phyloP scores from a whole-genome alignment of 805 yeast species.

The Wickerhamomyces sydowiorum region DNA sequence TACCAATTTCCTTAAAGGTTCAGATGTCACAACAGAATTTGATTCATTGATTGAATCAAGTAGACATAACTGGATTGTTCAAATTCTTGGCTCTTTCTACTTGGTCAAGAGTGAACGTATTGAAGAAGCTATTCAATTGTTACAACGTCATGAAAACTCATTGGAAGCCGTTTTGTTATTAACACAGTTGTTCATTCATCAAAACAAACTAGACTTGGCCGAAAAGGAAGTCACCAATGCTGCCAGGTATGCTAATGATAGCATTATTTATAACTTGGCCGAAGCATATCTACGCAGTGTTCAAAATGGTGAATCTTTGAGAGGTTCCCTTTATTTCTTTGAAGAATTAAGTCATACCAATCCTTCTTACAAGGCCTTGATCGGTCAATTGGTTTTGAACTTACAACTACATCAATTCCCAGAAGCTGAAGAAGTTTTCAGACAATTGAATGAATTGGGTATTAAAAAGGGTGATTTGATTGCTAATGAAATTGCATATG shows the following conservation, averaged over 20 bases:
- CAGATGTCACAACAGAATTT: slow-evolving; percentile 8
- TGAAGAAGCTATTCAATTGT: slow-evolving; percentile 36
- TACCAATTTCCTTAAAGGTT: slow-evolving; percentile 20
- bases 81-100: slow-evolving; percentile 35
- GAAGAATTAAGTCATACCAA: slow-evolving; percentile 74
- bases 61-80: slow-evolving; percentile 26
- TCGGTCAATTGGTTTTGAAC: slow-evolving; percentile 68
- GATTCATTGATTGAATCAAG: slow-evolving; percentile 15
- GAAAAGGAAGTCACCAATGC: slow-evolving; percentile 37
- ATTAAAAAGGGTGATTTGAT: slow-evolving; percentile 32
- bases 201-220: slow-evolving; percentile 40
- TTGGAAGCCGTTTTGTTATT: slow-evolving; percentile 37
- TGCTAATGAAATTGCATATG: slow-evolving; percentile 54
- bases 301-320: slow-evolving; percentile 32
- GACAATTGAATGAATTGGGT: slow-evolving; percentile 38
- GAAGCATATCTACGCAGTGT: slow-evolving; percentile 63
- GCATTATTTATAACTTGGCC: slow-evolving; percentile 67
- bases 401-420: slow-evolving; percentile 74
- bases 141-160: slow-evolving; percentile 32
- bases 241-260: slow-evolving; percentile 57
- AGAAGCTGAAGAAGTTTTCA: slow-evolving; percentile 69
- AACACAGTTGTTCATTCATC: slow-evolving; percentile 33
- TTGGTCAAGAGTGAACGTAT: slow-evolving; percentile 33
- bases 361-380: slow-evolving; percentile 41
- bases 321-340: slow-evolving; percentile 54